phyloP scores from a whole-genome alignment of 2,329 filamentous ascomycete species.

The Cladophialophora immunda region DNA sequence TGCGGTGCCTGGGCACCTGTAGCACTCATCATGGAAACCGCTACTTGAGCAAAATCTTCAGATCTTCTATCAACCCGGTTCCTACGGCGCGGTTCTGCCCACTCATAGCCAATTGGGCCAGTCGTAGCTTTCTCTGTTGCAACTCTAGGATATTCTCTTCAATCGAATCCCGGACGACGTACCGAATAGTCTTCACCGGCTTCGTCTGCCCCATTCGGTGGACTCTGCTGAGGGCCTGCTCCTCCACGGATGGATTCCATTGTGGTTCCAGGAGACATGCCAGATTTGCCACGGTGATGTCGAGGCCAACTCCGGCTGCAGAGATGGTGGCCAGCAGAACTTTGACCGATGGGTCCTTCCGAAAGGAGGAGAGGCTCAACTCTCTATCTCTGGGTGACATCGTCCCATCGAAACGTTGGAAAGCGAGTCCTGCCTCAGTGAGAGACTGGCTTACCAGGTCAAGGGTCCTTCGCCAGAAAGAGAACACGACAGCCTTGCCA shows the following conservation, averaged over 20 bases:
- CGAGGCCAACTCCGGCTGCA: conserved; percentile 13
- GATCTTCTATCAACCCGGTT: neutral
- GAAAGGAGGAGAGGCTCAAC: neutral
- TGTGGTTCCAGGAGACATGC: conserved; percentile 23
- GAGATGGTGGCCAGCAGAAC: neutral
- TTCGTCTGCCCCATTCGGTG: conserved; percentile 33
- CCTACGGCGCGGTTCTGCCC: neutral
- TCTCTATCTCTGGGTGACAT: neutral
- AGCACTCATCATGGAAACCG: too few species aligned
- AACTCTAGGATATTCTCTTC: conserved; percentile 26
- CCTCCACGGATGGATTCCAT: conserved; percentile 27
- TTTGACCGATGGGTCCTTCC: neutral
- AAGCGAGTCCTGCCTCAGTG: neutral
- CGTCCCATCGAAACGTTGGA: neutral
- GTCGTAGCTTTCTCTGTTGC: neutral
- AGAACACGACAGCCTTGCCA: neutral
- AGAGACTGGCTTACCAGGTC: neutral
- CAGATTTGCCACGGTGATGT: conserved; percentile 23
- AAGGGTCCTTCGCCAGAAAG: neutral
- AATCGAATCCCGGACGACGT: conserved; percentile 33
- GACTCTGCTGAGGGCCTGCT: conserved; percentile 20
- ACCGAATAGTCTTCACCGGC: conserved; percentile 33
- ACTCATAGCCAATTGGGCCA: neutral
- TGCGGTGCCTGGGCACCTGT: too few species aligned
- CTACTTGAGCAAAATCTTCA: neutral